Percentiles rank a stretch among this genome's conserved stretches.
These are phyloP conservation scores for Daedalea quercina DNA, from an alignment of 768 basidiomycete species.

Conservation along the genomic window DNA sequence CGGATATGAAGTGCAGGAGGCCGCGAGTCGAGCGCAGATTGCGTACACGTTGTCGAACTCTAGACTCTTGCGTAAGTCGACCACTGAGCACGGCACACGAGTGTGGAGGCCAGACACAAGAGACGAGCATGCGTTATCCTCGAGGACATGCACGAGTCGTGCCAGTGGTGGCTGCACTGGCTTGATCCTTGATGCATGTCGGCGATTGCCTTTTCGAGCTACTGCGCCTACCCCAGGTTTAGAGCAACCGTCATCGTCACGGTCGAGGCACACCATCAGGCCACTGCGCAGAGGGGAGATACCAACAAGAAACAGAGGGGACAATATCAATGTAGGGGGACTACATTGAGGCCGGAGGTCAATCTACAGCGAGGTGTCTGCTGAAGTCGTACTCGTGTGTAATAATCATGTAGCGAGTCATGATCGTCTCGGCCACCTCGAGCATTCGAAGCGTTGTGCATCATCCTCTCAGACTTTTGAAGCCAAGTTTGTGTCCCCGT, in stretches of 20 bases:
- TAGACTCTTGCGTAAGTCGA: neutral
- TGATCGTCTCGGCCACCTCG: too few relatives aligned
- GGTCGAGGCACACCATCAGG: too few relatives aligned
- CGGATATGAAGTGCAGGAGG: neutral
- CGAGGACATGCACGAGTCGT: constrained; percentile 1
- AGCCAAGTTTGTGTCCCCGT: too few relatives aligned
- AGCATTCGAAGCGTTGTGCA: too few relatives aligned
- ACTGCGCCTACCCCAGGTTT: neutral
- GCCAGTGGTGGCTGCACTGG: neutral
- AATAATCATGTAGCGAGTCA: too few relatives aligned
- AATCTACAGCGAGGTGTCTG: too few relatives aligned
- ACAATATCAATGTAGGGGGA: too few relatives aligned
- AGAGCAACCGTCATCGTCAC: neutral
- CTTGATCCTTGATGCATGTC: neutral
- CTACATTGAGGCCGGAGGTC: too few relatives aligned
- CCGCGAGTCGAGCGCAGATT: constrained; percentile 3
- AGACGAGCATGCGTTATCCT: constrained; percentile 1
- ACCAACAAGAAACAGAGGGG: too few relatives aligned
- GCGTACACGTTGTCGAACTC: constrained; percentile 11
- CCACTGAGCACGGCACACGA: neutral
- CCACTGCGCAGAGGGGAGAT: too few relatives aligned
- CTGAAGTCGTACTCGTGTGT: too few relatives aligned
- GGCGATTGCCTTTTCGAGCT: neutral
- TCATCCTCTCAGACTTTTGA: too few relatives aligned
- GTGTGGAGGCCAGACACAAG: neutral